Percentiles rank a stretch among this genome's conserved stretches.
Evolutionary conservation across 1,284 basidiomycete species (phyloP).

Genomic region (Tremellales sp.): DNA sequence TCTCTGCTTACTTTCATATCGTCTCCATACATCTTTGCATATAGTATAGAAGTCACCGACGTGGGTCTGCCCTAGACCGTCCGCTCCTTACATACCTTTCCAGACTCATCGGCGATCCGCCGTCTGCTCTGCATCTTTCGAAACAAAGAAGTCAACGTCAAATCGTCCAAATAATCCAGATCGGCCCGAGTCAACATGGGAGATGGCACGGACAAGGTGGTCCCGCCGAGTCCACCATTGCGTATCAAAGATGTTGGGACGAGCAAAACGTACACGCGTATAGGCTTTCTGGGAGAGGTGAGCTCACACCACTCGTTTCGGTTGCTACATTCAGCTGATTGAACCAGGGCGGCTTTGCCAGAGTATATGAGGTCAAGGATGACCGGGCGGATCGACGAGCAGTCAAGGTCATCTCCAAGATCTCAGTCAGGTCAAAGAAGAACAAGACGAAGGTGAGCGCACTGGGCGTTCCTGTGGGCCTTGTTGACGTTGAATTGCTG

Average conservation of each 20-base stretch:
- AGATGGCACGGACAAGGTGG: conserved; percentile 55
- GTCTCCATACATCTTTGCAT: not conserved
- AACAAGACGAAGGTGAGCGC: conserved; percentile 78
- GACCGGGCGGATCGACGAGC: conserved; percentile 61
- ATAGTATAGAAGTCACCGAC: not conserved
- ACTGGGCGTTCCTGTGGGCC: not conserved
- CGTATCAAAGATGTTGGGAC: conserved; percentile 66
- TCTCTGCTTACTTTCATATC: not conserved
- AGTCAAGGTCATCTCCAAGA: conserved; percentile 83
- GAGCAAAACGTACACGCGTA: conserved; percentile 59
- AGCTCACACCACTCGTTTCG: conserved; percentile 26
- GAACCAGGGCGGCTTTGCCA: conserved; percentile 76
- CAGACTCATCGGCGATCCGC: too few relatives aligned
- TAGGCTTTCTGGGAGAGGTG: conserved; percentile 83
- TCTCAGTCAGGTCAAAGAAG: conserved; percentile 79
- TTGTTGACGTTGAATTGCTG: not conserved
- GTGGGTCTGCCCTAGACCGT: too few relatives aligned
- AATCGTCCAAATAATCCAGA: too few relatives aligned
- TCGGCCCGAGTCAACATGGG: too few relatives aligned
- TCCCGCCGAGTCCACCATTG: conserved; percentile 74
- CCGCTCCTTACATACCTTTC: too few relatives aligned
- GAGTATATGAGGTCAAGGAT: conserved; percentile 84
- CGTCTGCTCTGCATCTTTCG: not conserved
- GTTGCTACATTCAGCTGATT: not conserved
- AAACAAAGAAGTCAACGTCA: too few relatives aligned